These are phyloP conservation scores for Sphaerulina musiva DNA, from an alignment of 2,329 filamentous ascomycete genomes.

Conservation along the genomic window DNA sequence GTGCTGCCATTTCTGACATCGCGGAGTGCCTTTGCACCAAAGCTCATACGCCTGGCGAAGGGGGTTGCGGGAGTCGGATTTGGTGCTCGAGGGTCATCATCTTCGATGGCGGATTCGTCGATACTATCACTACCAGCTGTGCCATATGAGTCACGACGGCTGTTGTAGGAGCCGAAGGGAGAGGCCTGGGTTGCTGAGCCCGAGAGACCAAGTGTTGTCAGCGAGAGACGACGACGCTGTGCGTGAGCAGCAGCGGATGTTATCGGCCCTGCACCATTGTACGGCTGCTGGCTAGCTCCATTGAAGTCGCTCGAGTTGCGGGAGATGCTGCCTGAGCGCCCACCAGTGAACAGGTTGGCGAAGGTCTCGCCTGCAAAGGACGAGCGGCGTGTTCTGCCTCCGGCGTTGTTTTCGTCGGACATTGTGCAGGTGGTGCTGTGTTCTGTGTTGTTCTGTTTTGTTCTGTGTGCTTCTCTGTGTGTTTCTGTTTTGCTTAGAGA, in stretches of 20 bases:
- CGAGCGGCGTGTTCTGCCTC: slow-evolving; percentile 35
- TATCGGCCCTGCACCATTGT: slow-evolving; percentile 39
- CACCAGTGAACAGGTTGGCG: slow-evolving; percentile 43
- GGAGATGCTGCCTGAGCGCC: slow-evolving; percentile 23
- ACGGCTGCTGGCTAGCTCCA: slow-evolving; percentile 24
- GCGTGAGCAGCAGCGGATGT: slow-evolving; percentile 45
- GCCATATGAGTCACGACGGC: slow-evolving; percentile 40
- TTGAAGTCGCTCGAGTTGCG: slow-evolving; percentile 32
- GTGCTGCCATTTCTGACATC: slow-evolving; percentile 52
- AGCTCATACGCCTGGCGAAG: slow-evolving; percentile 80
- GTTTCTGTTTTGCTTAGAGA: no score
- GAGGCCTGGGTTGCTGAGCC: slow-evolving; percentile 40
- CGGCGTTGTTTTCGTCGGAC: slow-evolving; percentile 18
- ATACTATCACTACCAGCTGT: slow-evolving; percentile 39
- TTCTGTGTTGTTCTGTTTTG: no score
- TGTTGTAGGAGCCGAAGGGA: slow-evolving; percentile 39
- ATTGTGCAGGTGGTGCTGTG: slow-evolving; percentile 9
- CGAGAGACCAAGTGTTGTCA: slow-evolving; percentile 45
- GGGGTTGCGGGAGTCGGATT: slow-evolving; percentile 52
- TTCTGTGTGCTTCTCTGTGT: background rate
- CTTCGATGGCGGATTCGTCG: slow-evolving; percentile 45
- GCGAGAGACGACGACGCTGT: slow-evolving; percentile 44
- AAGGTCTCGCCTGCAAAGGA: slow-evolving; percentile 46
- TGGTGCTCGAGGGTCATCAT: slow-evolving; percentile 42
- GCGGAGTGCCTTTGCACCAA: slow-evolving; percentile 72